A percentile compares a stretch with the other conserved stretches of the same genome.
These are phyloP conservation scores for Fusarium mangiferae DNA, from an alignment of 2,329 filamentous ascomycete species.

Conservation along the genomic window DNA sequence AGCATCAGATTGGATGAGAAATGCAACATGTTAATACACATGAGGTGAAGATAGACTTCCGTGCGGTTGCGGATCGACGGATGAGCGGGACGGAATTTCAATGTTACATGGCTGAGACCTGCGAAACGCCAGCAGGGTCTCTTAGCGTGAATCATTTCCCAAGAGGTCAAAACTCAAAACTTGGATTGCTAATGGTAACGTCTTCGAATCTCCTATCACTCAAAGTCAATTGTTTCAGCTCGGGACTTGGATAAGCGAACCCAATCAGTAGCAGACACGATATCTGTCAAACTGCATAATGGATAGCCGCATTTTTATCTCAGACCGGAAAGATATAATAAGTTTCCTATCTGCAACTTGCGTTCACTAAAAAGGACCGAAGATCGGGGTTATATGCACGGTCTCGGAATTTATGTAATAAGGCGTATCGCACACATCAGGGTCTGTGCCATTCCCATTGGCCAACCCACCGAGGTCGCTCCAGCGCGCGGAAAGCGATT, in stretches of 20 bases:
- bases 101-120: neutral
- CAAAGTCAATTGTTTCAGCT: neutral
- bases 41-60: neutral
- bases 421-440: neutral
- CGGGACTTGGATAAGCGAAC: neutral
- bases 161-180: neutral
- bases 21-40: neutral
- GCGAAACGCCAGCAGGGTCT: neutral
- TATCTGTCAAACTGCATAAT: neutral
- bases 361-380: neutral
- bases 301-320: neutral
- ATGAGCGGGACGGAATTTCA: neutral
- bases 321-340: neutral
- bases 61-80: neutral
- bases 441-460: neutral
- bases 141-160: neutral
- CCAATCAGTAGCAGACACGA: neutral
- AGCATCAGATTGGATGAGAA: neutral
- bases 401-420: neutral
- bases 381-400: neutral
- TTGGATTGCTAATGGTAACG: neutral
- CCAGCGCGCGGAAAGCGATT: neutral
- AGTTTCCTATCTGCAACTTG: neutral
- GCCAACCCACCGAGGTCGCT: neutral
- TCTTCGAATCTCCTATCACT: neutral